These are phyloP conservation scores for Groenewaldozyma tartarivorans DNA, from an alignment of 805 yeast genomes.

Conservation along the genomic window DNA sequence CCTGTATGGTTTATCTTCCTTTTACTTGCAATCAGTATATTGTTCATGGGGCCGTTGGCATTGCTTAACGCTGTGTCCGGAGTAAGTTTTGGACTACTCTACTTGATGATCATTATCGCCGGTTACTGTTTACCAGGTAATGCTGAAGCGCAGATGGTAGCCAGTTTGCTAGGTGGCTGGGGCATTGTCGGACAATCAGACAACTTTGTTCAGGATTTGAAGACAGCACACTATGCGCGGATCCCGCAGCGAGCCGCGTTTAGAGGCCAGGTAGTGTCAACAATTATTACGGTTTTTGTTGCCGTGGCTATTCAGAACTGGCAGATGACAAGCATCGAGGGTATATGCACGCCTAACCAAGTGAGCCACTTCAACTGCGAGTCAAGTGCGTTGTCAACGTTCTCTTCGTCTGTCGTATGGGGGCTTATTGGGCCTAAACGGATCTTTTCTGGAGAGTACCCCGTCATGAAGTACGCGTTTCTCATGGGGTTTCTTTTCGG, in stretches of 20 bases:
- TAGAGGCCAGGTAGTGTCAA: slow-evolving; percentile 22
- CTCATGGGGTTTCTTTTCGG: slow-evolving; percentile 30
- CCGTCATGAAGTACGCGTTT: slow-evolving; percentile 39
- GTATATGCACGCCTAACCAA: slow-evolving; percentile 23
- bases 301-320: slow-evolving; percentile 24
- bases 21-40: slow-evolving; percentile 42
- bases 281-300: slow-evolving; percentile 19
- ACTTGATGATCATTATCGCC: slow-evolving; percentile 51
- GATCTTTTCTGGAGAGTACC: slow-evolving; percentile 31
- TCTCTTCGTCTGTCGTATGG: slow-evolving; percentile 33
- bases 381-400: slow-evolving; percentile 36
- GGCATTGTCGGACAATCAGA: slow-evolving; percentile 51
- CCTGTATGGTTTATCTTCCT: slow-evolving; percentile 49
- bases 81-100: slow-evolving; percentile 46
- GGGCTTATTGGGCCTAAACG: slow-evolving; percentile 41
- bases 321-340: slow-evolving; percentile 25
- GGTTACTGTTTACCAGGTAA: slow-evolving; percentile 59
- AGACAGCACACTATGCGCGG: slow-evolving; percentile 46
- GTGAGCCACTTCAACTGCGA: slow-evolving; percentile 28
- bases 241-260: slow-evolving; percentile 17
- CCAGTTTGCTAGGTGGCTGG: slow-evolving; percentile 40
- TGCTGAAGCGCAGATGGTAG: slow-evolving; percentile 47
- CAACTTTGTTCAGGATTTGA: slow-evolving; percentile 46
- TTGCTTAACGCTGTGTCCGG: slow-evolving; percentile 56
- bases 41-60: slow-evolving; percentile 54